phyloP scores from a whole-genome alignment of 345 rosid species.

The Draba incana region DNA sequence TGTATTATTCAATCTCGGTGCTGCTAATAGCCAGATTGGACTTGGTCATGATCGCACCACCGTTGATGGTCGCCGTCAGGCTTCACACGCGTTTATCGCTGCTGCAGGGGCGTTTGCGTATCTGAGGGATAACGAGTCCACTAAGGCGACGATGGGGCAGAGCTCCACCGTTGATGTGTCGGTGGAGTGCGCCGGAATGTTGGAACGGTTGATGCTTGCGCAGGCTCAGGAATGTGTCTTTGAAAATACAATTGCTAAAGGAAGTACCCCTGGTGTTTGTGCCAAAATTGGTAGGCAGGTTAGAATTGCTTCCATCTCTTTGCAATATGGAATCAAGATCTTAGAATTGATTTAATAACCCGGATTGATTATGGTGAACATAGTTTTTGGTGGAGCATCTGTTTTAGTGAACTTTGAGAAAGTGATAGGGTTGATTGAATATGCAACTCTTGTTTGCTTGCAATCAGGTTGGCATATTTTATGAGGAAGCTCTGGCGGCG shows the following conservation, averaged over 20 bases:
- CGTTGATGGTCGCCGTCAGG: constrained; percentile 85
- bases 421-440: not conserved
- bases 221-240: constrained; percentile 98
- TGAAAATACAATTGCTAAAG: constrained; percentile 94
- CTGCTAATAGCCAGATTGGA: constrained; percentile 87
- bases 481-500: constrained; percentile 91
- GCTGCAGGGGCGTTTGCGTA: constrained; percentile 86
- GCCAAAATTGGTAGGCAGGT: constrained; percentile 96
- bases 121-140: constrained; percentile 72
- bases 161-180: constrained; percentile 82
- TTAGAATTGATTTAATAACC: not conserved
- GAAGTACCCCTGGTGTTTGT: constrained; percentile 94
- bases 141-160: constrained; percentile 76
- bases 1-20: constrained; percentile 80
- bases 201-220: constrained; percentile 93
- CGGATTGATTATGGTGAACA: constrained; percentile 3
- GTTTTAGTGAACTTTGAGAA: not conserved
- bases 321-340: constrained; percentile 4
- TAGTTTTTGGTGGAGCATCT: constrained; percentile 13
- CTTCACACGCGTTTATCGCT: constrained; percentile 83
- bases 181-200: constrained; percentile 89
- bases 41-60: constrained; percentile 73
- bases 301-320: constrained; percentile 20
- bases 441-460: constrained; percentile 17
- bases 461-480: constrained; percentile 80